Percentiles rank a stretch among this genome's conserved stretches.
Conservation (phyloP, 805 yeast species). For the Jamesozyma hellenica region DNA sequence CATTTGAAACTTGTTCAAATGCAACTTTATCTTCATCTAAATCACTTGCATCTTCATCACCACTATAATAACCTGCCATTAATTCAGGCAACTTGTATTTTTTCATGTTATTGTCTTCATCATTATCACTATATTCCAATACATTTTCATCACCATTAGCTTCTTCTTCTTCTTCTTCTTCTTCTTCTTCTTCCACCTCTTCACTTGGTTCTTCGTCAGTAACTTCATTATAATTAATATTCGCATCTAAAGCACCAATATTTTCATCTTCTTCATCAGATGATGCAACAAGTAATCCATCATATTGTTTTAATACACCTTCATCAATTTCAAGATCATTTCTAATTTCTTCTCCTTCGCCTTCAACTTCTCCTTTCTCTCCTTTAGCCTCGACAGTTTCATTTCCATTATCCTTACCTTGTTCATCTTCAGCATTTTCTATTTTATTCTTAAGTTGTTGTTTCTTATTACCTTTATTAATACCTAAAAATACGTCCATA, state of each 20-base stretch:
- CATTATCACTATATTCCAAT: constrained; percentile 38
- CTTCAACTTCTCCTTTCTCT: no score
- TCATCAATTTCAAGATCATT: constrained; percentile 10
- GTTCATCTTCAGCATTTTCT: constrained; percentile 2
- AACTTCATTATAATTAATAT: constrained; percentile 39
- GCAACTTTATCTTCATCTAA: constrained; percentile 41
- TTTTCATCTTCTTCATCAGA: constrained; percentile 36
- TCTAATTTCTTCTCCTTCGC: no score
- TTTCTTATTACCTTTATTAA: constrained; percentile 19
- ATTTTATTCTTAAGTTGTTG: constrained; percentile 3
- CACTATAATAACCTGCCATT: constrained; percentile 74
- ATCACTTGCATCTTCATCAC: constrained; percentile 55
- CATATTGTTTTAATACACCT: constrained; percentile 26
- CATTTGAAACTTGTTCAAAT: constrained; percentile 20
- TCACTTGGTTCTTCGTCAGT: constrained; percentile 56
- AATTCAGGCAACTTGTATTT: constrained; percentile 51
- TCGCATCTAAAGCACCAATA: constrained; percentile 20
- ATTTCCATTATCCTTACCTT: constrained; percentile 13
- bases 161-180: constrained; percentile 58
- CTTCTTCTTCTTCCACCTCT: constrained; percentile 21
- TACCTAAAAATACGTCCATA: constrained; percentile 30
- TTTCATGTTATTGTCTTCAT: constrained; percentile 14
- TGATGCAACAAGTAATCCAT: constrained; percentile 31
- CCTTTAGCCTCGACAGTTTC: constrained; percentile 14
- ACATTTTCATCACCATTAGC: constrained; percentile 31